Conservation (phyloP, 2,329 filamentous ascomycete genomes). For the Epichloe coenophiala region DNA sequence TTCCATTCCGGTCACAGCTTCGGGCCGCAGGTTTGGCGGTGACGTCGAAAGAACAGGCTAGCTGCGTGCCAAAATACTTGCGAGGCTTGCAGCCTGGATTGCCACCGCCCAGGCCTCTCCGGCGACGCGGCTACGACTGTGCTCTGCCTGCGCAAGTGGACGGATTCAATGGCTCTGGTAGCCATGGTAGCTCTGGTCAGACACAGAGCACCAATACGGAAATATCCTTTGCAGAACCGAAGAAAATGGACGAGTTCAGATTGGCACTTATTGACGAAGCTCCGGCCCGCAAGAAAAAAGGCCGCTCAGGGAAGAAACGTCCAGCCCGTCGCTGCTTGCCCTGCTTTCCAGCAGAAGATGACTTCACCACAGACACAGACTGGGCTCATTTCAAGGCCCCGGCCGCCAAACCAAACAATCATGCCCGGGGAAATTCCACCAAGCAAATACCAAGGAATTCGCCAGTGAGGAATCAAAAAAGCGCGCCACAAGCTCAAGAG, state of each 20-base stretch:
- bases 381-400: constrained; percentile 12
- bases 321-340: constrained; percentile 14
- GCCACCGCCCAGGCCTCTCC: background rate
- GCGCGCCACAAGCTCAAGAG: background rate
- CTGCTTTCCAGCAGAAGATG: constrained; percentile 14
- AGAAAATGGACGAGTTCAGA: constrained; percentile 20
- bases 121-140: background rate
- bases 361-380: constrained; percentile 12
- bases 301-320: constrained; percentile 6
- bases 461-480: background rate
- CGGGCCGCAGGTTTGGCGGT: constrained; percentile 40
- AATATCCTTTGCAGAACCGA: constrained; percentile 17
- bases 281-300: constrained; percentile 11
- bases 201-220: constrained; percentile 16
- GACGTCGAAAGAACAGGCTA: constrained; percentile 35
- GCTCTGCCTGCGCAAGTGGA: constrained; percentile 15
- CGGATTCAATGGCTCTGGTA: constrained; percentile 10
- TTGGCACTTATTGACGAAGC: constrained; percentile 20
- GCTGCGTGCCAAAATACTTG: constrained; percentile 11
- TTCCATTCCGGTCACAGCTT: constrained; percentile 42
- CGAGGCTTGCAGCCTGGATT: constrained; percentile 2
- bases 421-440: background rate
- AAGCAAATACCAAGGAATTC: background rate
- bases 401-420: background rate
- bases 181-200: constrained; percentile 7